Percentiles rank a stretch among this genome's conserved stretches.
Evolutionary conservation across 2,329 filamentous ascomycete species (phyloP).

Genomic region (Epicoccum nigrum): DNA sequence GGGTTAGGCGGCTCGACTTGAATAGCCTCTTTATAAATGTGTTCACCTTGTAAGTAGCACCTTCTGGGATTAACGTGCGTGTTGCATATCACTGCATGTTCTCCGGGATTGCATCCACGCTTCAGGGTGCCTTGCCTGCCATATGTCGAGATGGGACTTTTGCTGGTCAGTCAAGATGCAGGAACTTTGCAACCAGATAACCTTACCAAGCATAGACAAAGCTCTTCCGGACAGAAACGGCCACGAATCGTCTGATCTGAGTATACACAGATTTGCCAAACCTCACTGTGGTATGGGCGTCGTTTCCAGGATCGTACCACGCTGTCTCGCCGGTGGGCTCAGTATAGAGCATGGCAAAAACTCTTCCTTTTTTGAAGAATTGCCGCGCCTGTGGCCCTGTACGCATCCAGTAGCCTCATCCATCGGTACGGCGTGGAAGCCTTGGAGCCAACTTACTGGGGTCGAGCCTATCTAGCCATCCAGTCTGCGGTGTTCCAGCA

Average conservation of each 20-base stretch:
- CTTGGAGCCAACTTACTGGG: background rate
- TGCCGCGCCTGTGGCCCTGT: conserved; percentile 14
- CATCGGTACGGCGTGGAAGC: background rate
- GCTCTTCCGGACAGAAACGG: conserved; percentile 20
- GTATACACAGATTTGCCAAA: conserved; percentile 24
- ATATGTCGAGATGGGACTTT: conserved; percentile 52
- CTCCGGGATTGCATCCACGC: conserved; percentile 39
- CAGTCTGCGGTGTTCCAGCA: background rate
- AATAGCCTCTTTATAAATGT: conserved; percentile 44
- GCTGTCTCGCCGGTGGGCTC: conserved; percentile 20
- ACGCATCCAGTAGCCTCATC: conserved; percentile 28
- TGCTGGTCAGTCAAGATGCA: background rate
- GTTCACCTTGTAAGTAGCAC: background rate
- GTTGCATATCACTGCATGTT: conserved; percentile 50
- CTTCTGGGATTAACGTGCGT: conserved; percentile 10
- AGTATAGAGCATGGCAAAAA: conserved; percentile 31
- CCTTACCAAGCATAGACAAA: conserved; percentile 35
- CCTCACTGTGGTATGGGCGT: conserved; percentile 19
- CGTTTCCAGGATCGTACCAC: background rate
- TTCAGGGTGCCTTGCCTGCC: conserved; percentile 46
- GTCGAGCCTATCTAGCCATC: conserved; percentile 19
- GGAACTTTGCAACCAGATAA: background rate
- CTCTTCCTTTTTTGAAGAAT: conserved; percentile 29
- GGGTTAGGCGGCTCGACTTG: conserved; percentile 33
- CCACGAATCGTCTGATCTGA: conserved; percentile 37